Percentiles rank a stretch among this genome's conserved stretches.
phyloP scores from a whole-genome alignment of 1,284 basidiomycete genomes.

The Pseudozyma sp. region DNA sequence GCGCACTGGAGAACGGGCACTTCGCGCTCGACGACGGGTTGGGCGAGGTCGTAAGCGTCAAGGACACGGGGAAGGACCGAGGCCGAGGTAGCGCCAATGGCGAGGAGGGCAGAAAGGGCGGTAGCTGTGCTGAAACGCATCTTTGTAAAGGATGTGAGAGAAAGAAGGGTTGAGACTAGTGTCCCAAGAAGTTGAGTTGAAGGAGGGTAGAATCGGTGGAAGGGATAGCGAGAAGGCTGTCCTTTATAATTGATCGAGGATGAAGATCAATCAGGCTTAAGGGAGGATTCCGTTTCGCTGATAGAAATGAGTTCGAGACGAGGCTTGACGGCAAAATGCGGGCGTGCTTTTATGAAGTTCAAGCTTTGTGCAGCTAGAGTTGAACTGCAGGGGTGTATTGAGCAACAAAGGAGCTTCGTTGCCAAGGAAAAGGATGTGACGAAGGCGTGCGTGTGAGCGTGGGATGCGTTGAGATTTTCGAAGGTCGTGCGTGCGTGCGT shows the following conservation, averaged over 20 bases:
- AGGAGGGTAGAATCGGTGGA: neutral
- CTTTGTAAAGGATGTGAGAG: neutral
- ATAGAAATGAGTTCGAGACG: neutral
- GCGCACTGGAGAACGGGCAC: conserved; percentile 37
- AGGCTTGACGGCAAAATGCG: neutral
- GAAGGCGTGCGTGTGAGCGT: neutral
- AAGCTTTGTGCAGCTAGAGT: neutral
- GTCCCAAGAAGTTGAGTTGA: neutral
- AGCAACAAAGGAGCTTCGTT: conserved; percentile 1
- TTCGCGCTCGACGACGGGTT: conserved; percentile 42
- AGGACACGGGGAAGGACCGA: conserved; percentile 44
- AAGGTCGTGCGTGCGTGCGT: conserved; percentile 3
- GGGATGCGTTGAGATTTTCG: neutral
- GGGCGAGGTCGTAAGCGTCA: conserved; percentile 37
- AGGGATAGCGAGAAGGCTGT: neutral
- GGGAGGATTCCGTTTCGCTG: neutral
- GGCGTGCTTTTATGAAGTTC: neutral
- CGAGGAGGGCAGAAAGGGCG: conserved; percentile 31
- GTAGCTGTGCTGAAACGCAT: conserved; percentile 42
- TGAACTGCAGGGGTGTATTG: conserved; percentile 7
- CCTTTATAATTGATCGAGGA: conserved; percentile 9
- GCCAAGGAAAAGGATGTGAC: conserved; percentile 3
- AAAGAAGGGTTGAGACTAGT: neutral
- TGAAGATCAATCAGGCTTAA: neutral
- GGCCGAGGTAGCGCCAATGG: conserved; percentile 33